Percentiles rank a stretch among this genome's conserved stretches.
Conservation (phyloP, 2,329 filamentous ascomycete species). For the Aspergillus eucalypticola region DNA sequence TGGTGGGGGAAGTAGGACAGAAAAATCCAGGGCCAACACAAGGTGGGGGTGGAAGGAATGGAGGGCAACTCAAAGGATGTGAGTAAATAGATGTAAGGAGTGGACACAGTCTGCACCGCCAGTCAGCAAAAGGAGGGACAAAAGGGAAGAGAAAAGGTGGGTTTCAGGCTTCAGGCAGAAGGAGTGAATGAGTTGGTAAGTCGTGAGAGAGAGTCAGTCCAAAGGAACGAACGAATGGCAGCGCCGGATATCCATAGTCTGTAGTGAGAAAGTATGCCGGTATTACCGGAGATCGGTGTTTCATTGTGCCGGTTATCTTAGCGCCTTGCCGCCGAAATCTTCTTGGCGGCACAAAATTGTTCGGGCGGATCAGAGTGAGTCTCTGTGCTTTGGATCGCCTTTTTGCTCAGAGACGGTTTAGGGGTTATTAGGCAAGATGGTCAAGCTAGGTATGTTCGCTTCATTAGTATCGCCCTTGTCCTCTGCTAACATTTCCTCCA, state of each 20-base stretch:
- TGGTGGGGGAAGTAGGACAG: slow-evolving; percentile 9
- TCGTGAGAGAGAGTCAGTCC: background rate
- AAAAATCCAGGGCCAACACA: background rate
- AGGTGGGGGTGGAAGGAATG: background rate
- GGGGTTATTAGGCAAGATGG: slow-evolving; percentile 35
- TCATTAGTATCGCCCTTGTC: background rate
- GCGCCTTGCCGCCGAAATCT: slow-evolving; percentile 31
- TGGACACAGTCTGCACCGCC: background rate
- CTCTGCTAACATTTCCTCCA: slow-evolving; percentile 39
- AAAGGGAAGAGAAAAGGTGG: background rate
- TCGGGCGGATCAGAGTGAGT: slow-evolving; percentile 20
- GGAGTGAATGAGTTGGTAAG: background rate
- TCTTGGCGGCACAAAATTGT: slow-evolving; percentile 37
- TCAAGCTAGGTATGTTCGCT: slow-evolving; percentile 40
- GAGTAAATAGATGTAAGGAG: background rate
- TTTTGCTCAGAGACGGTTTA: slow-evolving; percentile 14
- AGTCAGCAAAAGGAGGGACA: background rate
- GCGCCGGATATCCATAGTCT: background rate
- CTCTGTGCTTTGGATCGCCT: slow-evolving; percentile 16
- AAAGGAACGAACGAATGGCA: background rate
- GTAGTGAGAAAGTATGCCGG: background rate
- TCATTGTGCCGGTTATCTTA: slow-evolving; percentile 40
- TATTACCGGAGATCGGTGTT: slow-evolving; percentile 35
- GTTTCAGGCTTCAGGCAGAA: background rate
- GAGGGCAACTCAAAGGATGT: slow-evolving; percentile 9